phyloP scores from a whole-genome alignment of 768 basidiomycete species.

The Lanmaoa pseudosensibilis region DNA sequence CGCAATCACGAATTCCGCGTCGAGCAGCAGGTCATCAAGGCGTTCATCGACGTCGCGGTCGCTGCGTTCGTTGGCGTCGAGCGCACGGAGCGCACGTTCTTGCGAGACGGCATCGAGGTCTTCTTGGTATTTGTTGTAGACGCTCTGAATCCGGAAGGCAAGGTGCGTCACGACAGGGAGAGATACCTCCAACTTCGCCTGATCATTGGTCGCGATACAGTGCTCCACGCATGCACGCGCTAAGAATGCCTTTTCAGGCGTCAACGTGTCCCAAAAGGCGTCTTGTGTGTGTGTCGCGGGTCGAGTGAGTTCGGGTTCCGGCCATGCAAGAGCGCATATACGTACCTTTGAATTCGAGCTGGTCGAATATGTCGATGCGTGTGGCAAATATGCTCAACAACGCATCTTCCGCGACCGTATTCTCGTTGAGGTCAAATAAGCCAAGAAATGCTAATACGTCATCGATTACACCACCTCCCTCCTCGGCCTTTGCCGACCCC shows the following conservation, averaged over 20 bases:
- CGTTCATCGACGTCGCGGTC: conserved; percentile 43
- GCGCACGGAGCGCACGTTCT: conserved; percentile 26
- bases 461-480: conserved; percentile 36
- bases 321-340: background rate
- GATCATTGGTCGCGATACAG: conserved; percentile 61
- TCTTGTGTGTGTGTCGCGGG: conserved; percentile 42
- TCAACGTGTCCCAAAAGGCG: conserved; percentile 66
- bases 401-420: conserved; percentile 69
- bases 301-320: background rate
- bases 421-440: conserved; percentile 60
- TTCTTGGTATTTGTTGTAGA: conserved; percentile 65
- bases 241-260: conserved; percentile 77
- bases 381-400: conserved; percentile 70
- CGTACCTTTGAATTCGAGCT: conserved; percentile 69
- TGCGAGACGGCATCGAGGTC: conserved; percentile 43
- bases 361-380: conserved; percentile 62
- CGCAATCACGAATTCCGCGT: conserved; percentile 62
- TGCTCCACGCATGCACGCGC: conserved; percentile 82
- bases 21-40: conserved; percentile 35
- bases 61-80: conserved; percentile 36
- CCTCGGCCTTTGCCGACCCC: conserved; percentile 36
- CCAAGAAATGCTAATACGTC: conserved; percentile 49
- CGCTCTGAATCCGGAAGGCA: conserved; percentile 70
- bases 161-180: conserved; percentile 85
- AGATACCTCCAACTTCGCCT: conserved; percentile 59